Evolutionary conservation across 1,284 basidiomycete species (phyloP).

Genomic region (Heterobasidion occidentale): DNA sequence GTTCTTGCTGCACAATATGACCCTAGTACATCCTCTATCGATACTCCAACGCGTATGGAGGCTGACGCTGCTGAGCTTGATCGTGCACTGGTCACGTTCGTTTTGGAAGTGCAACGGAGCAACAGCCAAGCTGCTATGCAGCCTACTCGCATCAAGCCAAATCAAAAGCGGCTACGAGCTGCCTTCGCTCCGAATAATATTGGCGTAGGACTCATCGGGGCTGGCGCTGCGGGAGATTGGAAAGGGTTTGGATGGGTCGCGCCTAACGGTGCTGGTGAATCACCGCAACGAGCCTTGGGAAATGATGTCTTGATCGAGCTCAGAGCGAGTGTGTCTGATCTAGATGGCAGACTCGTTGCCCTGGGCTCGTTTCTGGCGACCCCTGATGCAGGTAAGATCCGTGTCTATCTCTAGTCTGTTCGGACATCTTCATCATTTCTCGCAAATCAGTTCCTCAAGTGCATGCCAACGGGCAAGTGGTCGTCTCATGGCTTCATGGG

Average conservation of each 20-base stretch:
- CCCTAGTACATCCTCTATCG: slow-evolving; percentile 48
- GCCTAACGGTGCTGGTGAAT: slow-evolving; percentile 36
- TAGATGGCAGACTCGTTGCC: slow-evolving; percentile 38
- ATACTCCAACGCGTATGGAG: slow-evolving; percentile 67
- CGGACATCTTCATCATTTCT: not conserved
- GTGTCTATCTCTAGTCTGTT: slow-evolving; percentile 2
- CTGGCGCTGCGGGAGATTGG: slow-evolving; percentile 62
- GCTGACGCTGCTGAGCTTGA: slow-evolving; percentile 75
- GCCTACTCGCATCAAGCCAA: slow-evolving; percentile 21
- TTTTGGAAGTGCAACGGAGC: slow-evolving; percentile 59
- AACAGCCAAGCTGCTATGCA: slow-evolving; percentile 27
- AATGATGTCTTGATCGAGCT: slow-evolving; percentile 48
- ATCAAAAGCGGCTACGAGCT: slow-evolving; percentile 52
- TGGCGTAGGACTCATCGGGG: slow-evolving; percentile 67
- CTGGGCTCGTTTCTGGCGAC: slow-evolving; percentile 8
- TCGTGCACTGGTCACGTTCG: slow-evolving; percentile 64
- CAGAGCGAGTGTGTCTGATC: slow-evolving; percentile 32
- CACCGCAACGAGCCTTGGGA: slow-evolving; percentile 41
- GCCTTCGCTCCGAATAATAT: slow-evolving; percentile 57
- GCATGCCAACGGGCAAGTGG: slow-evolving; percentile 29
- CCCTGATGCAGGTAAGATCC: slow-evolving; percentile 4
- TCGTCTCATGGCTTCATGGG: slow-evolving; percentile 44
- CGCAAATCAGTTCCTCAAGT: slow-evolving; percentile 12
- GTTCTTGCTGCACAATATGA: slow-evolving; percentile 74
- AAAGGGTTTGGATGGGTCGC: slow-evolving; percentile 75